Evolutionary conservation across 306 rosid species (phyloP), one percentile per base, ranked within the genome.

Genomic region (Ormosia semicastrata): DNA sequence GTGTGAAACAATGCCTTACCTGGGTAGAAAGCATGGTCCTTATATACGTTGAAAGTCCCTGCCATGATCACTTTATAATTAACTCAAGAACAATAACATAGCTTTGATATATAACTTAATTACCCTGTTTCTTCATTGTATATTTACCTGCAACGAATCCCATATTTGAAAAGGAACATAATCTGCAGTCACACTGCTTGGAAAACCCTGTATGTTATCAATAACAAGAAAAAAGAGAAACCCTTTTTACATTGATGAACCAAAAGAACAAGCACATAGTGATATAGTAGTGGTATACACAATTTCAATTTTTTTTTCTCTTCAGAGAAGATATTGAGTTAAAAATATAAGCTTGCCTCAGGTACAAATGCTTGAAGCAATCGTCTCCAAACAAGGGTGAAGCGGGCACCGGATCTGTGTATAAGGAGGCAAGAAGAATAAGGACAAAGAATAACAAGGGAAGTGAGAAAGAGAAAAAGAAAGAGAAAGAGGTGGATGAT

Each of bases 11-110:
- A 72, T 34, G 79, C 24, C 90, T 87, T 88, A 93, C 99, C 89
- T 95, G 99, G 67, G 98, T 95, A 47, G 98, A 95, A 85, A 95
- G 98, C 99, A 95, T 95, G 77, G 94, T 93, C 89, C 99, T 85
- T 47, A 90, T 89, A 86, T 95, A 95, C 3, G 99, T 95, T 24
- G 98, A 95, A 63, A 95, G 93, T 15, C 99, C 99, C 98, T 95
- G 76, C 80, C 53, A 66, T 3, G 13, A 68, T 41, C 69, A 76
- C 54, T 72, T 40, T 13, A 59, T 43, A 33, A 70, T 74, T 33
- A 81, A 87, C 36, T 66, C 24, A n/a, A 33, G 43, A 72, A 37
- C 11, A 76, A 86, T 17, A 59, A 7, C 71, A 67, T 18, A 17
- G 36, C 15, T 81, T 70, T 71, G 13, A 71, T 53, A 64, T 12